Percentiles rank a stretch among this genome's conserved stretches.
phyloP scores from a whole-genome alignment of 192 early-diverging fungal species.

The Chytriomyces hyalinus region DNA sequence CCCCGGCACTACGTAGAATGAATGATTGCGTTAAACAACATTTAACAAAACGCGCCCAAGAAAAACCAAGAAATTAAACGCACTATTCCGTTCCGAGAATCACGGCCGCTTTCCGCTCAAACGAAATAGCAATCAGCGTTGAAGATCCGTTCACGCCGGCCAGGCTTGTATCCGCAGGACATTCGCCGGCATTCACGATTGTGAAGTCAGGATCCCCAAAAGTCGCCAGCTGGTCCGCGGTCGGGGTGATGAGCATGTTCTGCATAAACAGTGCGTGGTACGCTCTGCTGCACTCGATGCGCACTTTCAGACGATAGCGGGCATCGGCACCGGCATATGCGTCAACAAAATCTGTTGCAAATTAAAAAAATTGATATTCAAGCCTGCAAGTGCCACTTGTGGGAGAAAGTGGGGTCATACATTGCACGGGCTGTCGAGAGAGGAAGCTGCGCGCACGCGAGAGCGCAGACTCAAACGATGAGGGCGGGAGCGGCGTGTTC shows the following conservation, averaged over 20 bases:
- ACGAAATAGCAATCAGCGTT: constrained; percentile 86
- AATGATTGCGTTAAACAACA: not conserved
- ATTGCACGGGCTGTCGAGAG: not conserved
- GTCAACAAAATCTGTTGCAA: constrained; percentile 77
- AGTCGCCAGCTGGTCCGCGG: constrained; percentile 76
- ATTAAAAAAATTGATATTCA: not conserved
- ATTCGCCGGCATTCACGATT: constrained; percentile 86
- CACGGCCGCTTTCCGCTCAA: constrained; percentile 85
- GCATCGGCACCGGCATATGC: constrained; percentile 93
- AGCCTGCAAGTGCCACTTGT: not conserved
- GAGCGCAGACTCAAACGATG: constrained; percentile 74
- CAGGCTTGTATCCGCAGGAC: constrained; percentile 79
- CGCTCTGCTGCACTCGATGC: constrained; percentile 84
- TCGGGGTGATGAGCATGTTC: constrained; percentile 96
- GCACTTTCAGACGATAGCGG: constrained; percentile 88
- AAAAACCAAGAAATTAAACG: constrained; percentile 1
- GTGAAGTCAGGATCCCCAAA: constrained; percentile 93
- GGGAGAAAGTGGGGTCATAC: not conserved
- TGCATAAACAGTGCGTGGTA: constrained; percentile 95
- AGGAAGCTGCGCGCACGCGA: constrained; percentile 87
- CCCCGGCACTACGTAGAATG: constrained; percentile 17
- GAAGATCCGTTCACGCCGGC: constrained; percentile 80
- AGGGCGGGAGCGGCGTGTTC: constrained; percentile 64
- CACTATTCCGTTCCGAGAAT: constrained; percentile 90
- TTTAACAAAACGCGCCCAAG: not conserved